Conservation (phyloP, 1,139 yeast genomes). For the Lodderomyces pseudojiufengensis region DNA sequence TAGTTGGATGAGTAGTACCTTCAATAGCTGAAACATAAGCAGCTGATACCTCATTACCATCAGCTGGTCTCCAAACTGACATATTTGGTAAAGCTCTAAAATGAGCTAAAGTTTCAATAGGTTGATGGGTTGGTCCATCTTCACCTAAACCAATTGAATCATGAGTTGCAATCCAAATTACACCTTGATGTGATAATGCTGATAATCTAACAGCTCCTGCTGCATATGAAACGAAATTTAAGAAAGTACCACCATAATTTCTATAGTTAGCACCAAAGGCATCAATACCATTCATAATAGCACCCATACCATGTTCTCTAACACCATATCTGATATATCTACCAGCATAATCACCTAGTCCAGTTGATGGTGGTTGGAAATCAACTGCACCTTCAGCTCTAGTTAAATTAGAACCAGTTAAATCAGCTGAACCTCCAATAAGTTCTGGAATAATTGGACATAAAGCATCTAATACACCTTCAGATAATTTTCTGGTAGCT, state of each 20-base stretch:
- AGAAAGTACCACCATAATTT: conserved; percentile 97
- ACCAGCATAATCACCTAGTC: conserved; percentile 85
- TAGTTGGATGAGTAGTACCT: conserved; percentile 73
- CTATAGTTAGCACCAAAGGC: conserved; percentile 93
- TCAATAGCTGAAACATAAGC: conserved; percentile 83
- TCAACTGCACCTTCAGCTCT: conserved; percentile 81
- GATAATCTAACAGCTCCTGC: conserved; percentile 96
- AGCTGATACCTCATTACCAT: conserved; percentile 98
- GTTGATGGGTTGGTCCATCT: conserved; percentile 99
- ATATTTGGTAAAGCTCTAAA: conserved; percentile 95
- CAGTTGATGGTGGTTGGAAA: conserved; percentile 87
- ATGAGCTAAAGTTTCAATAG: conserved; percentile 97
- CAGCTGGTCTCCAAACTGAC: conserved; percentile 99
- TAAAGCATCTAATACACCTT: conserved; percentile 67
- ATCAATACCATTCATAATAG: conserved; percentile 95
- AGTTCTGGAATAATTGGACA: conserved; percentile 77
- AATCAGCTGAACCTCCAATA: conserved; percentile 97
- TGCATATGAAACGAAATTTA: conserved; percentile 96
- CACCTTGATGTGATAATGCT: conserved; percentile 91
- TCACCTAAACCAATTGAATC: conserved; percentile 99
- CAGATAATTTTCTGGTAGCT: conserved; percentile 95
- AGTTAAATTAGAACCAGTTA: conserved; percentile 96
- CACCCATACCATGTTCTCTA: conserved; percentile 99
- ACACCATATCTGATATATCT: conserved; percentile 98
- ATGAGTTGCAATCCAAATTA: conserved; percentile 97